Percentiles rank a stretch among this genome's conserved stretches.
phyloP scores from a whole-genome alignment of 2,329 filamentous ascomycete species.

The Cladosporium sp. region DNA sequence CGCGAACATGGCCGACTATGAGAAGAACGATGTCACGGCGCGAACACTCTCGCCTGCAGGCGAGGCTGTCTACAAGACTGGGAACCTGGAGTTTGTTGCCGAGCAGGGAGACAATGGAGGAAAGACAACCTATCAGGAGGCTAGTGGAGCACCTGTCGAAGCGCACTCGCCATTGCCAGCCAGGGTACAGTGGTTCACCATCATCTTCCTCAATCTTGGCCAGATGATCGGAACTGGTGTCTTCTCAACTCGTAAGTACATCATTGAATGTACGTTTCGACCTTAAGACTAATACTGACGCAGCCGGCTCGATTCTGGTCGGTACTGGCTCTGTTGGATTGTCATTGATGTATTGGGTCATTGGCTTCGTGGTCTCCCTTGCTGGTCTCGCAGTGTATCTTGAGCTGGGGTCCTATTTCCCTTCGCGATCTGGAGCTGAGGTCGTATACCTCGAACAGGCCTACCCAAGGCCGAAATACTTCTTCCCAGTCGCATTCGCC shows the following conservation, averaged over 20 bases:
- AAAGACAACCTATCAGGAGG: slow-evolving; percentile 55
- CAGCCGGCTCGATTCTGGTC: slow-evolving; percentile 55
- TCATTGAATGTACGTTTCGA: not conserved
- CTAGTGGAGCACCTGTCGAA: slow-evolving; percentile 59
- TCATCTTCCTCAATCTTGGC: slow-evolving; percentile 58
- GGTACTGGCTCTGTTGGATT: slow-evolving; percentile 61
- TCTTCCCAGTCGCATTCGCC: slow-evolving; percentile 62
- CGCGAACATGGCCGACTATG: slow-evolving; percentile 2
- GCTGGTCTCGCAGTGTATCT: slow-evolving; percentile 58
- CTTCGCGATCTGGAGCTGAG: slow-evolving; percentile 61
- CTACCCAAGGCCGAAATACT: slow-evolving; percentile 59
- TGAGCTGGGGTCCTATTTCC: slow-evolving; percentile 62
- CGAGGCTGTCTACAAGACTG: slow-evolving; percentile 25
- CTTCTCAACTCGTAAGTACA: slow-evolving; percentile 53
- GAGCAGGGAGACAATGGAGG: slow-evolving; percentile 48
- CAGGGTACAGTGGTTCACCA: slow-evolving; percentile 49
- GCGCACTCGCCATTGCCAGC: slow-evolving; percentile 56
- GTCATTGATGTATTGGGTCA: slow-evolving; percentile 59
- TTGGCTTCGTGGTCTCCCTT: slow-evolving; percentile 57
- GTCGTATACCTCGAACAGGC: slow-evolving; percentile 67
- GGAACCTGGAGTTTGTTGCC: slow-evolving; percentile 41
- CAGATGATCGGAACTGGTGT: slow-evolving; percentile 56
- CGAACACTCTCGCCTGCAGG: slow-evolving; percentile 6
- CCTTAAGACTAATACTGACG: not conserved
- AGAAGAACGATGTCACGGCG: slow-evolving; percentile 7